phyloP scores from a whole-genome alignment of 1,284 basidiomycete genomes.

The Quambalaria eucalypti region DNA sequence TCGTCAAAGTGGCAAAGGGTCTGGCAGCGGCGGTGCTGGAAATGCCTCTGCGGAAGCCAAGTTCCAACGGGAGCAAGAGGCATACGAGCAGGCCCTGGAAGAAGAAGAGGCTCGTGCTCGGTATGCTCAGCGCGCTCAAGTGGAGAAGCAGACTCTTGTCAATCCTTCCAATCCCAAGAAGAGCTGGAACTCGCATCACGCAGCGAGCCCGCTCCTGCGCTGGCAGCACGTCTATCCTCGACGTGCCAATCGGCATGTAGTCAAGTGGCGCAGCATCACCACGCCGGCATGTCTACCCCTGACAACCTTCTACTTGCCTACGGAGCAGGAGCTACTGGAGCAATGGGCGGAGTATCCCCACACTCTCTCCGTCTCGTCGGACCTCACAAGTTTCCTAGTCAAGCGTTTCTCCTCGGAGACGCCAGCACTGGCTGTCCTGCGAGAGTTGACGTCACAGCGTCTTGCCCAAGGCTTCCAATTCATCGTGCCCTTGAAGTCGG shows the following conservation, averaged over 20 bases:
- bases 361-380: slow-evolving; percentile 36
- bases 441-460: slow-evolving; percentile 84
- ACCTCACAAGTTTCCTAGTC: slow-evolving; percentile 39
- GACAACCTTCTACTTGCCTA: slow-evolving; percentile 61
- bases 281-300: slow-evolving; percentile 66
- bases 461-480: slow-evolving; percentile 96
- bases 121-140: slow-evolving; percentile 33
- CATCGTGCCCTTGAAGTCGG: slow-evolving; percentile 49
- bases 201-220: slow-evolving; percentile 24
- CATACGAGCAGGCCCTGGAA: slow-evolving; percentile 30
- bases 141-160: slow-evolving; percentile 41
- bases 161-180: slow-evolving; percentile 43
- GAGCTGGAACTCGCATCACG: slow-evolving; percentile 6
- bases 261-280: slow-evolving; percentile 80
- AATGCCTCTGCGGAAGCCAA: slow-evolving; percentile 20
- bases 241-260: slow-evolving; percentile 68
- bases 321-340: slow-evolving; percentile 29
- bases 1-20: too few relatives aligned
- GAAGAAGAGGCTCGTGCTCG: slow-evolving; percentile 30
- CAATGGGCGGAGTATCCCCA: slow-evolving; percentile 45
- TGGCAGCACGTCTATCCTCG: slow-evolving; percentile 79
- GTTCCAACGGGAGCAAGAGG: slow-evolving; percentile 28
- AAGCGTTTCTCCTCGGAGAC: slow-evolving; percentile 56
- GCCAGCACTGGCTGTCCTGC: slow-evolving; percentile 64
- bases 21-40: too few relatives aligned